Base-by-base conservation (phyloP, 768 basidiomycete species). In the Lactarius quietus region DNA sequence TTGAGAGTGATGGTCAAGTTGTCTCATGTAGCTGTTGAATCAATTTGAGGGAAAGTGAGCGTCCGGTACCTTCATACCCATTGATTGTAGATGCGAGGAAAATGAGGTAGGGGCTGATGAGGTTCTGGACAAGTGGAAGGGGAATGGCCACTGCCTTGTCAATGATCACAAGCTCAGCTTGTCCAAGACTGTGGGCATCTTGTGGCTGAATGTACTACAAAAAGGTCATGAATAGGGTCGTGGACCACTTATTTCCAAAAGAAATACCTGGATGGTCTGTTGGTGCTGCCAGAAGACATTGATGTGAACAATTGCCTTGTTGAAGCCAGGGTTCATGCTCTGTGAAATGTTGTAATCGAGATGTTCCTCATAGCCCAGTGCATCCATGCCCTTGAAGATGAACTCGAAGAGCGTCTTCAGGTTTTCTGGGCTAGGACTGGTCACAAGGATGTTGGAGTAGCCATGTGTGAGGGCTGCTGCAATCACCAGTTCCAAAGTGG, bases 41-140 rank as follows among this genome's bases (percentile, higher is more conserved):
- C 63, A 99, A 89, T 76, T 99, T 99, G 66, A n/a, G n/a, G 55
- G 95, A 97, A 56, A 99, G 86, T 1, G 95, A 98, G 31, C 97
- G 92, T n/a, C 97, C 97, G 0, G 97, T 98, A 31, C 97, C 97
- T 82, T 98, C 97, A 76, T 99, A 99, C 45, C 97, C 97, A 74
- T 98, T 98, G 78, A 99, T 95, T 1, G 97, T 99, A n/a, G 95
- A 97, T 1, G 97, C 93, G 82, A 98, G 89, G 81, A 98, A 98
- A 58, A 98, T 94, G 39, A 98, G 90, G 77, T 98, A 98, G 1
- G 89, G 90, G 0, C 97, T 96, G 61, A 99, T 87, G 68, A 99
- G 90, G 71, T 93, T 93, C 62, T 90, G 87, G 20, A 99, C 96
- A 39, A 99, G 88, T 2, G 96, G 95, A 20, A 98, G 85, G 1